phyloP scores from a whole-genome alignment of 164 flowering plant species.

The Litsea cubeba region DNA sequence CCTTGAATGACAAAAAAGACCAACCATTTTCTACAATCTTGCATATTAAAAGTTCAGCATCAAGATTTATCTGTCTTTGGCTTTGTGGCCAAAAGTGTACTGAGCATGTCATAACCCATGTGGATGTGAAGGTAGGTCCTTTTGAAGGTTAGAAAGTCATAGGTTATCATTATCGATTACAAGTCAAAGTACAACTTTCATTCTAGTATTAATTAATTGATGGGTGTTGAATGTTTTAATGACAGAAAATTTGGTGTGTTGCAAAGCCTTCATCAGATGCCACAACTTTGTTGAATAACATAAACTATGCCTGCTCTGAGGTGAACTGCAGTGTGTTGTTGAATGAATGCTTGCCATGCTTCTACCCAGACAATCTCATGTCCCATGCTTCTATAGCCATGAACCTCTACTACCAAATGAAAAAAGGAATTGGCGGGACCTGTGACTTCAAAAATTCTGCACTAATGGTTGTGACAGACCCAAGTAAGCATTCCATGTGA shows the following conservation, averaged over 20 bases:
- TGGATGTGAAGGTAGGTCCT: neutral
- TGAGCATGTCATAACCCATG: neutral
- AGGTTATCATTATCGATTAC: neutral
- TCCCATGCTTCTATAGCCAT: slow-evolving; percentile 85
- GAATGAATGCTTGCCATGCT: slow-evolving; percentile 47
- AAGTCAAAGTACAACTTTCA: neutral
- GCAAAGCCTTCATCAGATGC: slow-evolving; percentile 77
- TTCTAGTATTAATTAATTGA: neutral
- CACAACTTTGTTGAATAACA: slow-evolving; percentile 36
- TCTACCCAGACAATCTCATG: slow-evolving; percentile 49
- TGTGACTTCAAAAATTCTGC: slow-evolving; percentile 62
- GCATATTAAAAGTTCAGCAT: neutral
- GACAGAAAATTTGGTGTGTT: slow-evolving; percentile 86
- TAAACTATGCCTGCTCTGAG: slow-evolving; percentile 59
- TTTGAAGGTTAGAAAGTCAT: neutral
- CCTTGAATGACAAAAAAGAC: too few species aligned
- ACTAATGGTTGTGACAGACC: slow-evolving; percentile 55
- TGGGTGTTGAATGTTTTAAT: neutral
- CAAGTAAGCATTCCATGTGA: slow-evolving; percentile 39
- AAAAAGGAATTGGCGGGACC: slow-evolving; percentile 49
- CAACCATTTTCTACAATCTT: neutral
- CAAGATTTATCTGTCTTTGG: neutral
- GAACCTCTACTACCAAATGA: slow-evolving; percentile 70
- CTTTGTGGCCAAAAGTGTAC: neutral
- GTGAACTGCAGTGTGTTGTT: slow-evolving; percentile 55